Conservation (phyloP, 1,284 basidiomycete genomes). For the Entoloma clypeatum region DNA sequence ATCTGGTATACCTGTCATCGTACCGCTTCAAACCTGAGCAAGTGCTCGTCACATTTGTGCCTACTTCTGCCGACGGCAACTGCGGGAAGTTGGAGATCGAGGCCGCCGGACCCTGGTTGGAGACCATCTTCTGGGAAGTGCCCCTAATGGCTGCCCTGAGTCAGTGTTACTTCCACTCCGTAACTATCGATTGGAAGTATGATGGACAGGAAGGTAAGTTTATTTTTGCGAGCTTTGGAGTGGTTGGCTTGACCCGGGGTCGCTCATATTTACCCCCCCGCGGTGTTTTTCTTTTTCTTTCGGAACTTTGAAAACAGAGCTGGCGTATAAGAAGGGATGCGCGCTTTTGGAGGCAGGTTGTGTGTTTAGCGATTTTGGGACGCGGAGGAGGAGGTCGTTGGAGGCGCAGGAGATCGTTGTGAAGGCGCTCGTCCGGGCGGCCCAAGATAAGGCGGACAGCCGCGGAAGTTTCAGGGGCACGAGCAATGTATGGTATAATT, state of each 20-base stretch:
- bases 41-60: constrained; percentile 68
- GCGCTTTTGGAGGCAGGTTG: constrained; percentile 69
- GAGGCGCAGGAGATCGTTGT: constrained; percentile 80
- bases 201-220: constrained; percentile 70
- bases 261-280: constrained; percentile 4
- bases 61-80: constrained; percentile 44
- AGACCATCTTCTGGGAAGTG: constrained; percentile 95
- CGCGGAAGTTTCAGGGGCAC: constrained; percentile 75
- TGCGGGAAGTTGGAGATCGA: constrained; percentile 74
- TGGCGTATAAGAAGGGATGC: constrained; percentile 71
- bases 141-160: constrained; percentile 89
- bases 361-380: constrained; percentile 90
- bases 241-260: no score
- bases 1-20: constrained; percentile 73
- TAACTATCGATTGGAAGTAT: constrained; percentile 81
- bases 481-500: constrained; percentile 63
- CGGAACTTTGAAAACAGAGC: no score
- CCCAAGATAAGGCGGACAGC: constrained; percentile 42
- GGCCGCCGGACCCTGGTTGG: constrained; percentile 78
- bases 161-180: constrained; percentile 69
- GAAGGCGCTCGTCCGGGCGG: constrained; percentile 62
- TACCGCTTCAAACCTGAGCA: constrained; percentile 84
- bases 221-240: constrained; percentile 5
- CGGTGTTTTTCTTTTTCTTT: constrained; percentile 1
- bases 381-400: constrained; percentile 82